These are phyloP conservation scores for Vitis rotundifolia DNA, from an alignment of 164 flowering plant genomes.

Conservation along the genomic window DNA sequence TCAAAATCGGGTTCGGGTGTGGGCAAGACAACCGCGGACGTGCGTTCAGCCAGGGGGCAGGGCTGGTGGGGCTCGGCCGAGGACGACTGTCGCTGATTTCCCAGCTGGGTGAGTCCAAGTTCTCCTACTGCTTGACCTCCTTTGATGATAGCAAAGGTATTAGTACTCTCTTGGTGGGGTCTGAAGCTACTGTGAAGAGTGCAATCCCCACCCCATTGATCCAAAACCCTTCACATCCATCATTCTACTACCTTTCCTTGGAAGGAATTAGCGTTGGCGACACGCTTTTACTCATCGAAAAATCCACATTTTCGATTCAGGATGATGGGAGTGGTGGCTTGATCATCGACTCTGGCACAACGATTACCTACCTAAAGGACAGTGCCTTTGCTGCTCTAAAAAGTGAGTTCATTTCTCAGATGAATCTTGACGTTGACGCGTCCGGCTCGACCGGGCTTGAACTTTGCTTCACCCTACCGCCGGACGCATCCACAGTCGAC, in stretches of 20 bases:
- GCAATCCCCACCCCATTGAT: conserved; percentile 51
- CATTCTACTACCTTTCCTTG: conserved; percentile 71
- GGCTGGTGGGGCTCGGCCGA: conserved; percentile 87
- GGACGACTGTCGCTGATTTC: conserved; percentile 85
- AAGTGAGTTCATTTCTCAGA: conserved; percentile 57
- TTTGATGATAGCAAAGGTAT: conserved; percentile 42
- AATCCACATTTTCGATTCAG: conserved; percentile 48
- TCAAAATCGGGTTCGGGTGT: conserved; percentile 73
- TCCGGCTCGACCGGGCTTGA: conserved; percentile 57
- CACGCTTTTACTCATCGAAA: conserved; percentile 42
- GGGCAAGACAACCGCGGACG: conserved; percentile 69
- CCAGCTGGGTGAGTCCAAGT: conserved; percentile 61
- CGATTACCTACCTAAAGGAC: conserved; percentile 64
- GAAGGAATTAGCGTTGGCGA: conserved; percentile 77
- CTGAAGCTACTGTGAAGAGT: conserved; percentile 30
- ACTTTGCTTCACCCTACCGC: conserved; percentile 63
- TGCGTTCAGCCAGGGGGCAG: conserved; percentile 67
- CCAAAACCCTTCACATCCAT: conserved; percentile 57
- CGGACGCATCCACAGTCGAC: conserved; percentile 23
- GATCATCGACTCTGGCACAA: conserved; percentile 91
- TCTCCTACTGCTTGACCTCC: conserved; percentile 81
- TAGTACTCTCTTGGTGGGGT: conserved; percentile 71
- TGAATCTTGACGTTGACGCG: conserved; percentile 42
- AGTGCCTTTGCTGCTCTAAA: conserved; percentile 43
- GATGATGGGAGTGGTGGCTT: conserved; percentile 78